A percentile compares a stretch with the other conserved stretches of the same genome.
Conservation (phyloP, 164 flowering plant species). For the Vitis labrusca region DNA sequence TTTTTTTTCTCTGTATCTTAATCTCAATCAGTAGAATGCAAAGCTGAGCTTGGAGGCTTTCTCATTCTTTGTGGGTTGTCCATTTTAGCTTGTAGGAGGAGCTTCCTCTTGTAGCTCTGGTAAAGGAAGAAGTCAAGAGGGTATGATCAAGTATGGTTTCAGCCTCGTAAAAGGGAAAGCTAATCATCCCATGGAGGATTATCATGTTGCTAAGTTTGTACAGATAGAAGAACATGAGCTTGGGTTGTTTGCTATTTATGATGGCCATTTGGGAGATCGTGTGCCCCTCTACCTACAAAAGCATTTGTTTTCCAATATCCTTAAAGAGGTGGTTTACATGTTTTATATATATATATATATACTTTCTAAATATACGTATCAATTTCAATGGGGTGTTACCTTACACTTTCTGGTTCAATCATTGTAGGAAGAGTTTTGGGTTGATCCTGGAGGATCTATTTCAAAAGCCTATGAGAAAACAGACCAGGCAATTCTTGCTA, state of each 20-base stretch:
- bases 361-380: not conserved
- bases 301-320: conserved; percentile 47
- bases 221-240: conserved; percentile 40
- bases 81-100: conserved; percentile 21
- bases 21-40: too few relatives aligned
- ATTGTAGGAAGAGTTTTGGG: conserved; percentile 52
- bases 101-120: conserved; percentile 37
- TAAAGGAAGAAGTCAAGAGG: conserved; percentile 42
- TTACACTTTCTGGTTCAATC: conserved; percentile 3
- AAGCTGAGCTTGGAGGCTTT: too few relatives aligned
- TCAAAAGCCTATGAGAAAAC: conserved; percentile 54
- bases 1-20: too few relatives aligned
- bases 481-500: conserved; percentile 40
- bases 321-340: conserved; percentile 36
- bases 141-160: conserved; percentile 44
- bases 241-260: conserved; percentile 62
- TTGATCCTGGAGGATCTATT: conserved; percentile 36
- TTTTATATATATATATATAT: not conserved
- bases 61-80: not conserved
- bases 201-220: conserved; percentile 55
- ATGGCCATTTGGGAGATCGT: conserved; percentile 54
- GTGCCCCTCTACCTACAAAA: conserved; percentile 59
- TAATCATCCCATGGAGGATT: conserved; percentile 61
- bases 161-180: conserved; percentile 56
- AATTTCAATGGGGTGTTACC: not conserved